Percentiles rank a stretch among this genome's conserved stretches.
Evolutionary conservation across 805 yeast species (phyloP).

Genomic region (Komagataella pastoris): DNA sequence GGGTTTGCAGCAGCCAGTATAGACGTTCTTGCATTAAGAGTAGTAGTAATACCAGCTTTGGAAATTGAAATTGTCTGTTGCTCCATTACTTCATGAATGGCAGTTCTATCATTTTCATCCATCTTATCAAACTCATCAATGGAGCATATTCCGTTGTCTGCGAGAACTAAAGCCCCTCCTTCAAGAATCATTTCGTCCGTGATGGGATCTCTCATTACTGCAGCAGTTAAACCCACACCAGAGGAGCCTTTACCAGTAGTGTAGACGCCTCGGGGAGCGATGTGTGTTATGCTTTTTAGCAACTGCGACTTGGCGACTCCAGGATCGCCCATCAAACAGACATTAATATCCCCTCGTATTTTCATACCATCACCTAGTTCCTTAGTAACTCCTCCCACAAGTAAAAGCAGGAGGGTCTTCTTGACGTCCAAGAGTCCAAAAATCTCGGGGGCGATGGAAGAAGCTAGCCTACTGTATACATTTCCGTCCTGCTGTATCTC

Average conservation of each 20-base stretch:
- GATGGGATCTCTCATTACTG: conserved; percentile 97
- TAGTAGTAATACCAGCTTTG: conserved; percentile 95
- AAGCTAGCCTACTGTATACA: conserved; percentile 67
- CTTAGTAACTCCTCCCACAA: conserved; percentile 94
- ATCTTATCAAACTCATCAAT: conserved; percentile 98
- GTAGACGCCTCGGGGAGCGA: conserved; percentile 93
- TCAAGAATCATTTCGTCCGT: conserved; percentile 97
- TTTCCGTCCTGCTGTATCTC: conserved; percentile 47
- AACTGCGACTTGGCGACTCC: conserved; percentile 98
- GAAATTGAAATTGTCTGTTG: conserved; percentile 96
- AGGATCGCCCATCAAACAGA: conserved; percentile 97
- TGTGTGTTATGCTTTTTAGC: conserved; percentile 77
- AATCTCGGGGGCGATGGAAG: conserved; percentile 95
- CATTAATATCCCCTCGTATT: conserved; percentile 93
- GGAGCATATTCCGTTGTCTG: conserved; percentile 97
- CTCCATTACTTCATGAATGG: conserved; percentile 98
- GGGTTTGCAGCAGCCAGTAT: conserved; percentile 99
- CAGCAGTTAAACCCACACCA: conserved; percentile 97
- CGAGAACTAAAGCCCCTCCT: conserved; percentile 95
- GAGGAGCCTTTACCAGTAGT: conserved; percentile 98
- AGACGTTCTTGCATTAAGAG: conserved; percentile 90
- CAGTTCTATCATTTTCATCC: conserved; percentile 95
- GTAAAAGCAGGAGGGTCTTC: conserved; percentile 69
- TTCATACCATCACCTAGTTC: conserved; percentile 93
- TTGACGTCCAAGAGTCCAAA: conserved; percentile 90